Percentiles rank a stretch among this genome's conserved stretches.
These are phyloP conservation scores for Dioszegia crocea DNA, from an alignment of 768 basidiomycete genomes.

Conservation along the genomic window DNA sequence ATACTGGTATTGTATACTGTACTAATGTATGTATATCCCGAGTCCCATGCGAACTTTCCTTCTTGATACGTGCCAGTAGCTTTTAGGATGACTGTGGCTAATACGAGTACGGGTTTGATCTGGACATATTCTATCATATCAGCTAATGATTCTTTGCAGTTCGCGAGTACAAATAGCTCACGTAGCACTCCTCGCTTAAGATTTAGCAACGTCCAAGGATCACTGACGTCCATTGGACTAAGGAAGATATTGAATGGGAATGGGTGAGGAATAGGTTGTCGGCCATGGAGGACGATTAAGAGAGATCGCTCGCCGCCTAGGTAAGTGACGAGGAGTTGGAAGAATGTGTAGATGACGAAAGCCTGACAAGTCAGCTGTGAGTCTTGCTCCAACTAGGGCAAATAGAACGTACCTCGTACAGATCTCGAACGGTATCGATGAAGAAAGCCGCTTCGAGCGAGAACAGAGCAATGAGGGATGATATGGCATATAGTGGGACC, in stretches of 20 bases:
- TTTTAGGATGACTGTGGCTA: slow-evolving; percentile 80
- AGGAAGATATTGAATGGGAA: slow-evolving; percentile 82
- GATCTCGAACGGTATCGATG: slow-evolving; percentile 87
- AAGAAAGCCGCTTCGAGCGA: slow-evolving; percentile 93
- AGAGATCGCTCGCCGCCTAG: slow-evolving; percentile 86
- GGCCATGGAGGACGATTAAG: slow-evolving; percentile 83
- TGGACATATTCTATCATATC: slow-evolving; percentile 81
- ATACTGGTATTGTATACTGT: slow-evolving; percentile 58
- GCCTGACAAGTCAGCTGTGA: slow-evolving; percentile 25
- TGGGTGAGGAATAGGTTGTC: slow-evolving; percentile 78
- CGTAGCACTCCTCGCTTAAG: slow-evolving; percentile 93
- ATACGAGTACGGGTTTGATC: slow-evolving; percentile 83
- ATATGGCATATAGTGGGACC: slow-evolving; percentile 78
- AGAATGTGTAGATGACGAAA: slow-evolving; percentile 51
- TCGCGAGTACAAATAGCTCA: slow-evolving; percentile 50
- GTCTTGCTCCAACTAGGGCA: not conserved
- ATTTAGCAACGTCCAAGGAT: slow-evolving; percentile 89
- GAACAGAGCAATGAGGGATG: slow-evolving; percentile 87
- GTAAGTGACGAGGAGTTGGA: slow-evolving; percentile 44
- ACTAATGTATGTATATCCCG: slow-evolving; percentile 87
- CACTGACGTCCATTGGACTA: slow-evolving; percentile 83
- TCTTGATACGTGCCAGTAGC: slow-evolving; percentile 81
- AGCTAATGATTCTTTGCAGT: slow-evolving; percentile 54
- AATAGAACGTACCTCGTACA: slow-evolving; percentile 71
- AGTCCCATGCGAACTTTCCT: slow-evolving; percentile 74